Base-by-base conservation (phyloP, 306 rosid species). In the apple (Malus domestica) region DNA sequence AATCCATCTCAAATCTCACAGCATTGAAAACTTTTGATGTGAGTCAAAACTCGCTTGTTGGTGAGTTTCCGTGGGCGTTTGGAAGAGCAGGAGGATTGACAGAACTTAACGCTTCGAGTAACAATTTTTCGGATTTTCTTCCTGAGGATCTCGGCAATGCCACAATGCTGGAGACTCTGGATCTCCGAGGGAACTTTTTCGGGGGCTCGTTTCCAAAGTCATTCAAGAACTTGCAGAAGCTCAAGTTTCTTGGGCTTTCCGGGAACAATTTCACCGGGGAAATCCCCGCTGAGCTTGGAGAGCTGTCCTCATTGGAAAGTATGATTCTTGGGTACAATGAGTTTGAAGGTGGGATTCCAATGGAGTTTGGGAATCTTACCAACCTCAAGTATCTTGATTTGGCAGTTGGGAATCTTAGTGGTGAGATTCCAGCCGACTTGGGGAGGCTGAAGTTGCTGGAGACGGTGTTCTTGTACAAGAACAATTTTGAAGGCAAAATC, bases 241-340 rank as follows among this genome's bases (percentile, higher is more conserved):
- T 95, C 79, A 92, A 83, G 88, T 95, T 92, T 89, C 96, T 95
- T 73, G 99, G 99, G 58, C 90, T 95, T 60, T 90, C 97, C 2
- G 99, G 99, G 76, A 95, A 92, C 60, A 92, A 90, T 54, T 90
- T 95, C 80, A 87, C 96, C 3, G 97, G 96, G 7, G 67, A 67
- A 77, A 88, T 95, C 82, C 97, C 97, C 54, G 72, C 86, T 11
- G 96, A 88, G 78, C 83, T 95, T 38, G 99, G 99, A 38, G 79
- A 83, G 78, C 88, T 95, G 80, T 82, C 83, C 19, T 89, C 93
- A 8, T 61, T 95, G 84, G 99, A 95, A 83, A 79, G 69, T 32
- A 78, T 91, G 60, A 95, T 95, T 58, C 84, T 92, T 45, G 97
- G 99, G 15, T 95, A 90, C 81, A 95, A 95, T 76, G 90, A 80